Evolutionary conservation across 2,329 filamentous ascomycete genomes (phyloP).

Genomic region (Fusarium udum): DNA sequence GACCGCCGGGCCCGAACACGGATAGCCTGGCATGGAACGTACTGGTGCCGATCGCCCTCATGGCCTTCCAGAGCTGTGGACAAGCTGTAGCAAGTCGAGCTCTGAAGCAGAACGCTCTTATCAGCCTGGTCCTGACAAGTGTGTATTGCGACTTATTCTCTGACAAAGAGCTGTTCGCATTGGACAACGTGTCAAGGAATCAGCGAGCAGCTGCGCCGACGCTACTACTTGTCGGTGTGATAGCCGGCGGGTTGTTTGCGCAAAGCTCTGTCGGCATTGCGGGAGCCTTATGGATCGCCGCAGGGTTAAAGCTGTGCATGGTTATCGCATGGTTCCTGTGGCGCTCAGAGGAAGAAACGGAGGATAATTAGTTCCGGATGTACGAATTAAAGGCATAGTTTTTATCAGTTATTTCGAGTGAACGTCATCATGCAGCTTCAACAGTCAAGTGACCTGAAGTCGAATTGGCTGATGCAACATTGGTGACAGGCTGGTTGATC

Average conservation of each 20-base stretch:
- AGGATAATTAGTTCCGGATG: conserved; percentile 1
- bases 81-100: conserved; percentile 80
- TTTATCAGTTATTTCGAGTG: not conserved
- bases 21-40: conserved; percentile 66
- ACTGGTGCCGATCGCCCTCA: conserved; percentile 71
- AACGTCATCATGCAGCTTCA: conserved; percentile 12
- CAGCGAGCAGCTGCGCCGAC: conserved; percentile 59
- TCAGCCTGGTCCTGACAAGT: conserved; percentile 82
- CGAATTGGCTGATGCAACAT: conserved; percentile 20
- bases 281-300: conserved; percentile 67
- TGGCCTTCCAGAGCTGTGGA: conserved; percentile 81
- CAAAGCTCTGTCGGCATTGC: conserved; percentile 58
- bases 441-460: conserved; percentile 17
- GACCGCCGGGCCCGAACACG: conserved; percentile 49
- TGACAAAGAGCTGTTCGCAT: conserved; percentile 61
- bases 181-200: conserved; percentile 59
- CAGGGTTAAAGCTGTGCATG: conserved; percentile 65
- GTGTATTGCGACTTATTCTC: conserved; percentile 84
- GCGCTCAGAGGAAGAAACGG: conserved; percentile 57
- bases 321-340: conserved; percentile 69
- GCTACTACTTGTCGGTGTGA: conserved; percentile 59
- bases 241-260: conserved; percentile 60
- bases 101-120: conserved; percentile 74
- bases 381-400: not conserved
- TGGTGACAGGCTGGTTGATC: conserved; percentile 18